Evolutionary conservation across 345 rosid genomes (phyloP), one percentile per base, ranked within the genome.

Genomic region (Corchorus olitorius): DNA sequence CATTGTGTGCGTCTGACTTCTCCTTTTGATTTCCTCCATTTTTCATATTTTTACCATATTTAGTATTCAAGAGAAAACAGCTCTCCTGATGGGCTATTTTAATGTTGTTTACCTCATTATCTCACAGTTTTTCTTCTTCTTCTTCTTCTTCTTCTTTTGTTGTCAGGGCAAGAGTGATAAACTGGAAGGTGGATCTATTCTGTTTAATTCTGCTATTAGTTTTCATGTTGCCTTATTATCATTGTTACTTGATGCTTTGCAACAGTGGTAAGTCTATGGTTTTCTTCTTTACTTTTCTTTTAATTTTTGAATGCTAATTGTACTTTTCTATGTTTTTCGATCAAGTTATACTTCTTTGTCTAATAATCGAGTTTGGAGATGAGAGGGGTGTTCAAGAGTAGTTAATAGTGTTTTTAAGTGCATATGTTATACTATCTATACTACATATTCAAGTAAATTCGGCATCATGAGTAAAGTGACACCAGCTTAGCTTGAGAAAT

Each of bases 131-230:
- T 35, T 37, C 48, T 22, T 16, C 20, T 22, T 33, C 49, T n/a
- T n/a, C n/a, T n/a, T n/a, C n/a, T n/a, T n/a, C n/a, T 35, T 37
- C 48, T 22, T 59, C 6, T 48, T 22, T 22, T 65, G 68, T 58
- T 50, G 84, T 75, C 76, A 93, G 98, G 93, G 91, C 98, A 17
- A 87, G 97, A 84, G 88, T 91, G 98, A 84, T 93, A 20, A 96
- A 96, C 82, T 96, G 99, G 99, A 96, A 93, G 86, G 86, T 92
- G 80, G 99, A 96, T 82, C 85, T 96, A 74, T 93, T 92, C 79
- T 93, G 97, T 84, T 83, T 96, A 87, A 96, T 96, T 76, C 79
- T 90, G 83, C 86, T 96, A 33, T 87, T 96, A 76, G 97, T 96
- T 83, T 96, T 96, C 88, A 82, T 93, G 93, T 77, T 96, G 83